Base-by-base conservation (phyloP, 2,329 filamentous ascomycete species). In the Graphilbum fragrans region DNA sequence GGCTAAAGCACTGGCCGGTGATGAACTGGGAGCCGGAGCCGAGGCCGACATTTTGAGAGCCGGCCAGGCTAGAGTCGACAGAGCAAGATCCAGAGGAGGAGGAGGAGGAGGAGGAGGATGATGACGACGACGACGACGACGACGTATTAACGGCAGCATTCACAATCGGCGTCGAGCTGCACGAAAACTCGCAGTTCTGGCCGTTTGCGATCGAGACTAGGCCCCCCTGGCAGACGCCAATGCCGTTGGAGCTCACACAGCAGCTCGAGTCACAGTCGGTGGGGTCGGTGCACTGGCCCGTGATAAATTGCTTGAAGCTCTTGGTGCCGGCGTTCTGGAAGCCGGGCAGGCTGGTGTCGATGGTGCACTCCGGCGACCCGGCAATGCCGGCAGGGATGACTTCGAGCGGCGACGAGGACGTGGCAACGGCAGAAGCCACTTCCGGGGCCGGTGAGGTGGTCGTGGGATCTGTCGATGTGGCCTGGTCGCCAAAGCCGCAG, bases 311-410 rank as follows among this genome's bases (percentile, higher is more conserved):
- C 10, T 21, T 21, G 22, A 47, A 53, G 9, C 47, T 29, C 21
- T 50, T 50, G 25, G 50, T 53, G 42, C 55, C 55, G 17, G 54
- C 53, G 41, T 54, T 55, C 38, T 39, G 41, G 6, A 55, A 56
- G 19, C 62, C 61, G 19, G 60, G 46, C 6, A 62, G 52, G 21
- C 53, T 53, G 17, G 50, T 45, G 43, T 60, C 55, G 17, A 61
- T 42, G n/a, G 38, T 21, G 43, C 48, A 50, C 20, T 37, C 31
- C n/a, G n/a, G n/a, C n/a, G n/a, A n/a, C n/a, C n/a, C n/a, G n/a
- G n/a, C n/a, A n/a, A n/a, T n/a, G n/a, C n/a, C n/a, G n/a, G n/a
- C n/a, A n/a, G n/a, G n/a, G n/a, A n/a, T n/a, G n/a, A n/a, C n/a
- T 22, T 32, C 43, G 3, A 41, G 20, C 10, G 23, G 5, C 6